These are phyloP conservation scores for Tetracentron sinense DNA, from an alignment of 164 flowering plant genomes.

Conservation along the genomic window DNA sequence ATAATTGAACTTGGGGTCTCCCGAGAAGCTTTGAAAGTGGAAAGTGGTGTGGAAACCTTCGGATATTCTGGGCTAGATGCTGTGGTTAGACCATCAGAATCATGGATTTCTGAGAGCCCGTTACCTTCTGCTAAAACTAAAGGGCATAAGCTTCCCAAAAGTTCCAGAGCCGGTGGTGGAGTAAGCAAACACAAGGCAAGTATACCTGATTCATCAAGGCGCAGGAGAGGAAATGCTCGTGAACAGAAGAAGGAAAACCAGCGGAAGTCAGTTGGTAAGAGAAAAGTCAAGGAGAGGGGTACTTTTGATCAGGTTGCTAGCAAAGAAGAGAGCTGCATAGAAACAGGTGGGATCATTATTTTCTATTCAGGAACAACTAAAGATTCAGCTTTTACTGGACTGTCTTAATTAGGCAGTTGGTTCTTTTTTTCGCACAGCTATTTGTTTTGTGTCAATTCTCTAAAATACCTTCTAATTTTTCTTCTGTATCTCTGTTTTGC, in stretches of 20 bases:
- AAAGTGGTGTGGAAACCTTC: conserved; percentile 12
- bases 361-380: neutral
- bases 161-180: conserved; percentile 26
- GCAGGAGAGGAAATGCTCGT: conserved; percentile 24
- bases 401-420: conserved; percentile 13
- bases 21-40: conserved; percentile 18
- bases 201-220: conserved; percentile 21
- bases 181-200: conserved; percentile 30
- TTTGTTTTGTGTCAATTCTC: neutral
- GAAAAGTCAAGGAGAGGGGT: conserved; percentile 25
- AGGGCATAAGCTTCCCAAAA: conserved; percentile 27
- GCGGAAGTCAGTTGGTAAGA: conserved; percentile 23
- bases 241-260: conserved; percentile 24
- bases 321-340: conserved; percentile 21
- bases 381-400: conserved; percentile 5
- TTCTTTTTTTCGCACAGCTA: conserved; percentile 5
- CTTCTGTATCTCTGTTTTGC: neutral
- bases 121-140: conserved; percentile 19
- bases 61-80: conserved; percentile 14
- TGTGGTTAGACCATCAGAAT: conserved; percentile 18
- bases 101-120: conserved; percentile 16
- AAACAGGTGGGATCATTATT: conserved; percentile 23
- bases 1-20: conserved; percentile 16
- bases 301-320: conserved; percentile 7
- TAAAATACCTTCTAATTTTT: no score